Evolutionary conservation across 768 basidiomycete species (phyloP), one percentile per base, ranked within the genome.

Genomic region (Dendrothele bispora): DNA sequence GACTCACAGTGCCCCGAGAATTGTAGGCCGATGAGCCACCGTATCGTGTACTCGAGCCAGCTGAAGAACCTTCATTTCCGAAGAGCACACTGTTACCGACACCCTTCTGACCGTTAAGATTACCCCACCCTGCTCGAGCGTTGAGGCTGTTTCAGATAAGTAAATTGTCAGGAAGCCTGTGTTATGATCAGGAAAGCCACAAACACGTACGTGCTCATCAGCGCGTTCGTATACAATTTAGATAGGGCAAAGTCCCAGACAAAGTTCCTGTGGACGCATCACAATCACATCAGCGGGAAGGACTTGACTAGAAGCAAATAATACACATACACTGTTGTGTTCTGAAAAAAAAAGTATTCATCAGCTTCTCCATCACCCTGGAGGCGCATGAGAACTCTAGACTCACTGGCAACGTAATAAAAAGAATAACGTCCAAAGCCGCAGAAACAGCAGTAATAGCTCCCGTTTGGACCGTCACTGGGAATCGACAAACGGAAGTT

Each of bases 391-490:
- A n/a, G n/a, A n/a, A n/a, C n/a, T n/a, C n/a, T n/a, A 30, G 17
- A 42, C 50, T n/a, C 38, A 55, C 55, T 14, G 42, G 54, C 1
- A 52, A 14, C 10, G 47, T 41, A 17, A 57, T 17, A 45, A 59
- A 59, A 30, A 49, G 50, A 10, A 61, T 53, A 22, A 70, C 58
- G 36, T 68, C 67, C 14, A 61, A 17, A 4, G 63, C 52, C 11
- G 72, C 65, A 57, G 62, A 67, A 17, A 73, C 41, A 22, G 70
- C 53, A n/a, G 72, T 74, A 11, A 73, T 28, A 7, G 67, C 24
- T 26, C 73, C 71, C 0, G 69, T 73, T 27, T 73, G 71, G 10
- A 73, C 51, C 4, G 71, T 71, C 28, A 70, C 70, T 72, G 43
- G n/a, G 20, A 40, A 18, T 22, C 5, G 38, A 37, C 22, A 30